Evolutionary conservation across 331 rosid species (phyloP), one percentile per base, ranked within the genome.

Genomic region (Prunus yedoensis): DNA sequence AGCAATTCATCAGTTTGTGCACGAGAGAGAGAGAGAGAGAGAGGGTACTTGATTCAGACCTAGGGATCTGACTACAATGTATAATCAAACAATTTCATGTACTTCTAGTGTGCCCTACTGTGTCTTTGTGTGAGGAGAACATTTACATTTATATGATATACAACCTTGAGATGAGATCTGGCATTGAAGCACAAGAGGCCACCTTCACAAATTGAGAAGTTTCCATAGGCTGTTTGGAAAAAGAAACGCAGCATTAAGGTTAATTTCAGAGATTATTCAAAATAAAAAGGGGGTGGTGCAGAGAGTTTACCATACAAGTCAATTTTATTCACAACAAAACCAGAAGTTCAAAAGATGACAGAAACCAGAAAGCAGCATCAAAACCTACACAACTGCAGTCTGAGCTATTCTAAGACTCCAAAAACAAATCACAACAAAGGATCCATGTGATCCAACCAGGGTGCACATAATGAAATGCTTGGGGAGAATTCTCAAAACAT

Each of bases 91-190:
- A 47, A 47, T 47, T 47, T 47, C 51, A 47, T 14, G 14, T 10
- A 11, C 4, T 7, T 32, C 14, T 49, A 16, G 61, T 21, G 17
- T 71, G 27, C 45, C 8, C 38, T 18, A 30, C 5, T 9, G 30
- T 41, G 5, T 2, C 17, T 52, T 15, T 27, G 25, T 70, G 16
- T 47, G 51, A 47, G 16, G 1, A 4, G 11, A 47, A 14, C 51
- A 47, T 11, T 47, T 47, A 47, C 51, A 47, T 47, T 11, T 14
- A 11, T 47, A 47, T 10, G 51, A 47, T 38, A 91, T 27, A 73
- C 58, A 82, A 94, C 99, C 99, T 95, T 73, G 80, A 65, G 68
- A 95, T 80, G 43, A 95, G 73, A 89, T 90, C 99, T 60, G 94
- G 85, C 32, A 90, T 70, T 2, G 97, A 84, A 79, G 91, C 88